Conservation (phyloP, 1,139 yeast species). For the Candida sp. region DNA sequence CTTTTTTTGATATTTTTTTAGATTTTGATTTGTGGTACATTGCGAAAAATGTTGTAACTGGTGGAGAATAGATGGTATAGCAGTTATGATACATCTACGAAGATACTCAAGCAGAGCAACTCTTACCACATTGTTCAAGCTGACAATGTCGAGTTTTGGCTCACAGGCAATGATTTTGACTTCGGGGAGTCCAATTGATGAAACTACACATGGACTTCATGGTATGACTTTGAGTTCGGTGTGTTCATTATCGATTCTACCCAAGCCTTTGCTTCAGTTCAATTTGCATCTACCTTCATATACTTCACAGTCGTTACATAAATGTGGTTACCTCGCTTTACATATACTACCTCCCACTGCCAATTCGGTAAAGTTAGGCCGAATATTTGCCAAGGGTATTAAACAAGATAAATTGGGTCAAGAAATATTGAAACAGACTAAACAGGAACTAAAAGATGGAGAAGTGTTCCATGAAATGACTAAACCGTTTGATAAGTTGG, state of each 20-base stretch:
- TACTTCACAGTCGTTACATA: slow-evolving; percentile 64
- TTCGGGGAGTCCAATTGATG: slow-evolving; percentile 5
- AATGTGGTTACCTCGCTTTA: slow-evolving; percentile 55
- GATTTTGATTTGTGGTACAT: not conserved
- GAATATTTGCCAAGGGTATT: slow-evolving; percentile 60
- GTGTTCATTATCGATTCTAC: slow-evolving; percentile 70
- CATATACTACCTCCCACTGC: slow-evolving; percentile 65
- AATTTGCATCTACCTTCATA: slow-evolving; percentile 81
- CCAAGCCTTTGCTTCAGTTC: slow-evolving; percentile 73
- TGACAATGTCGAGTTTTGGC: slow-evolving; percentile 39
- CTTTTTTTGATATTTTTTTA: slow-evolving; percentile 1
- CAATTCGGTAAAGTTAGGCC: slow-evolving; percentile 50
- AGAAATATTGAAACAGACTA: slow-evolving; percentile 7
- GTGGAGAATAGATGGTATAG: not conserved
- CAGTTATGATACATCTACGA: slow-evolving; percentile 1
- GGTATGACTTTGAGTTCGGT: slow-evolving; percentile 87
- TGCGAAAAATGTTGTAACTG: not conserved
- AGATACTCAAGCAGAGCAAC: not conserved
- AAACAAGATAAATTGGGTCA: slow-evolving; percentile 20
- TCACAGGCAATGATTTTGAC: slow-evolving; percentile 46
- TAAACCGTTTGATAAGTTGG: slow-evolving; percentile 42
- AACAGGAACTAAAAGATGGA: slow-evolving; percentile 26
- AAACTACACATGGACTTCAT: slow-evolving; percentile 21
- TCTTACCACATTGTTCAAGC: slow-evolving; percentile 16
- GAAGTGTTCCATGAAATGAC: slow-evolving; percentile 45